These are phyloP conservation scores for Phytophthora citrophthora DNA, from an alignment of 352 stramenopile genomes.

Conservation along the genomic window DNA sequence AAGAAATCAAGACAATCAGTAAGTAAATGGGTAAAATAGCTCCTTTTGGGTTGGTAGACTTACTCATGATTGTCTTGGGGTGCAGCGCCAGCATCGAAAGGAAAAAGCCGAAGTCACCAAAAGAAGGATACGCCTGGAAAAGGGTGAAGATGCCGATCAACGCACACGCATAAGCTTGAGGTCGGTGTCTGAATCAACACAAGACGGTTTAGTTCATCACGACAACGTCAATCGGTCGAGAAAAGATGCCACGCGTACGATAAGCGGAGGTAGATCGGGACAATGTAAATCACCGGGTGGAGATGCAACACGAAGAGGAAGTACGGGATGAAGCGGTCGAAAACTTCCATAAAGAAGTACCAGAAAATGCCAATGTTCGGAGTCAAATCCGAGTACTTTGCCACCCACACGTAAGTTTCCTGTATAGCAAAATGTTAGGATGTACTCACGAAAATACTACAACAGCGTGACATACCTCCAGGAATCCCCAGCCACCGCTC, in stretches of 20 bases:
- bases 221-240: not conserved
- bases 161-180: slow-evolving; percentile 69
- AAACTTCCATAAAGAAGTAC: slow-evolving; percentile 92
- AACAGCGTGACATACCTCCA: slow-evolving; percentile 44
- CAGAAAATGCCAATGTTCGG: slow-evolving; percentile 88
- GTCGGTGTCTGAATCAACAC: slow-evolving; percentile 50
- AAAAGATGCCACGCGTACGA: slow-evolving; percentile 43
- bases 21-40: not conserved
- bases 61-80: slow-evolving; percentile 83
- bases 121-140: slow-evolving; percentile 81
- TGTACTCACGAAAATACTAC: not conserved
- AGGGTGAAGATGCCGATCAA: slow-evolving; percentile 79
- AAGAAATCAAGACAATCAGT: not conserved
- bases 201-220: not conserved
- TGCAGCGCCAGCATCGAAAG: slow-evolving; percentile 69
- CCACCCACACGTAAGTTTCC: slow-evolving; percentile 86
- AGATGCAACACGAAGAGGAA: slow-evolving; percentile 85
- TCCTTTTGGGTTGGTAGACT: not conserved
- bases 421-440: slow-evolving; percentile 17
- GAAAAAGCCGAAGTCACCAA: slow-evolving; percentile 87
- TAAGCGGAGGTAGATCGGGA: slow-evolving; percentile 80
- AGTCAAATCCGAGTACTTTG: slow-evolving; percentile 81
- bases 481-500: slow-evolving; percentile 60
- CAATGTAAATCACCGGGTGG: slow-evolving; percentile 82
- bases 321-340: slow-evolving; percentile 87